phyloP scores from a whole-genome alignment of 371 early-diverging fungal species.

The Haplosporangium sp. region DNA sequence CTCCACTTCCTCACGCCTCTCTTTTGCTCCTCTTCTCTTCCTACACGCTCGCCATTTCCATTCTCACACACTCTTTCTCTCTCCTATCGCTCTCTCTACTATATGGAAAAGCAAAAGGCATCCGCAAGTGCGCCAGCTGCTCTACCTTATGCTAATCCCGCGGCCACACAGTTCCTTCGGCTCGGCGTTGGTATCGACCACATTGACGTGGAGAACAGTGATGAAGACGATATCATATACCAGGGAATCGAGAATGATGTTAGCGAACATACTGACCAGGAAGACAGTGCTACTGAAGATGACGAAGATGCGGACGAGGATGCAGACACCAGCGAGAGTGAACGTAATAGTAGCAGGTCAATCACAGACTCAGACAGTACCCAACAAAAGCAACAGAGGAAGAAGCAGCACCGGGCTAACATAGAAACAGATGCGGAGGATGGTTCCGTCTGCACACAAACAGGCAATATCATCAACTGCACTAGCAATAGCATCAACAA shows the following conservation, averaged over 20 bases:
- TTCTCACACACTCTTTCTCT: no score
- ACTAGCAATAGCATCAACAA: no score
- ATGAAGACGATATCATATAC: slow-evolving; percentile 26
- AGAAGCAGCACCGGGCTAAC: background rate
- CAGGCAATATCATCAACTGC: background rate
- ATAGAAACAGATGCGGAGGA: background rate
- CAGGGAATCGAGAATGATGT: slow-evolving; percentile 34
- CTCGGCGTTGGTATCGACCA: slow-evolving; percentile 42
- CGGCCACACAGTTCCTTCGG: slow-evolving; percentile 35
- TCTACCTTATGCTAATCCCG: slow-evolving; percentile 25
- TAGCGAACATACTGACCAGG: slow-evolving; percentile 7
- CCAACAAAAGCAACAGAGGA: background rate
- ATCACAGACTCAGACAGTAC: background rate
- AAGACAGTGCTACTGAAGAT: background rate
- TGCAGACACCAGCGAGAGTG: background rate
- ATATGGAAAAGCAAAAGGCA: no score
- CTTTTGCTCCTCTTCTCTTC: no score
- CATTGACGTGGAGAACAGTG: slow-evolving; percentile 35
- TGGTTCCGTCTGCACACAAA: no score
- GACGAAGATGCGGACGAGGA: slow-evolving; percentile 13
- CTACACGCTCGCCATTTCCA: no score
- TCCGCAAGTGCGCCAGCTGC: no score
- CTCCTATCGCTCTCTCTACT: no score
- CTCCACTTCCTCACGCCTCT: no score
- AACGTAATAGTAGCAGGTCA: background rate